phyloP scores from a whole-genome alignment of 106 monocot species.

The Allium fistulosum region DNA sequence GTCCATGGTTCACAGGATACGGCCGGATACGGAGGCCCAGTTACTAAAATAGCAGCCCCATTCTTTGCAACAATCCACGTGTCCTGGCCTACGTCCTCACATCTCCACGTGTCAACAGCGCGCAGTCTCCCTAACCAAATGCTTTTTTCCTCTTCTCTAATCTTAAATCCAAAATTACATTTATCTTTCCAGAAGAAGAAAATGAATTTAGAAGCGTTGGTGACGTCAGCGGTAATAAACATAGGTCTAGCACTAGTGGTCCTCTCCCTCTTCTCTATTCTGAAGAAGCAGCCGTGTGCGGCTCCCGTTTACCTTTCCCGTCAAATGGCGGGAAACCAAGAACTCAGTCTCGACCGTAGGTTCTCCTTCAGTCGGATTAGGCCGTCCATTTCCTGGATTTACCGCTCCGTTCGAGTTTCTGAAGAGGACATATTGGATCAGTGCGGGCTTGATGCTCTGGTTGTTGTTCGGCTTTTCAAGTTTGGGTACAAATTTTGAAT shows the following conservation, averaged over 20 bases:
- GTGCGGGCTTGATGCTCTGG: constrained; percentile 61
- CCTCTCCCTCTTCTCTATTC: constrained; percentile 63
- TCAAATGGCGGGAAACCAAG: constrained; percentile 28
- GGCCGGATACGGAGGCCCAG: no score
- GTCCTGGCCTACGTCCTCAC: no score
- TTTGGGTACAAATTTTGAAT: constrained; percentile 26
- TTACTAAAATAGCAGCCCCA: no score
- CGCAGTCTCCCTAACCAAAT: no score
- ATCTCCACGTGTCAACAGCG: no score
- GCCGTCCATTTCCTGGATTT: constrained; percentile 61
- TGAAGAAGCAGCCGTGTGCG: constrained; percentile 55
- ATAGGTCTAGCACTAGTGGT: constrained; percentile 53
- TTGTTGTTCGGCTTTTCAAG: constrained; percentile 67
- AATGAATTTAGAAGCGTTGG: constrained; percentile 48
- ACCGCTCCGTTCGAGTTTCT: constrained; percentile 30
- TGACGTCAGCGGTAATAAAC: constrained; percentile 63
- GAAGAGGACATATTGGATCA: constrained; percentile 48
- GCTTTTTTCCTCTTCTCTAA: neutral
- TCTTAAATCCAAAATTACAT: neutral
- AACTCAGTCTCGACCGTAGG: constrained; percentile 5
- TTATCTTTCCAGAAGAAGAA: neutral
- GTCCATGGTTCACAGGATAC: no score
- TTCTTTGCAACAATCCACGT: no score
- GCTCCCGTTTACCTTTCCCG: constrained; percentile 54
- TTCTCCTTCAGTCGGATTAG: constrained; percentile 29